These are phyloP conservation scores for Neurospora sp. DNA, from an alignment of 495 filamentous ascomycete species.

Conservation along the genomic window DNA sequence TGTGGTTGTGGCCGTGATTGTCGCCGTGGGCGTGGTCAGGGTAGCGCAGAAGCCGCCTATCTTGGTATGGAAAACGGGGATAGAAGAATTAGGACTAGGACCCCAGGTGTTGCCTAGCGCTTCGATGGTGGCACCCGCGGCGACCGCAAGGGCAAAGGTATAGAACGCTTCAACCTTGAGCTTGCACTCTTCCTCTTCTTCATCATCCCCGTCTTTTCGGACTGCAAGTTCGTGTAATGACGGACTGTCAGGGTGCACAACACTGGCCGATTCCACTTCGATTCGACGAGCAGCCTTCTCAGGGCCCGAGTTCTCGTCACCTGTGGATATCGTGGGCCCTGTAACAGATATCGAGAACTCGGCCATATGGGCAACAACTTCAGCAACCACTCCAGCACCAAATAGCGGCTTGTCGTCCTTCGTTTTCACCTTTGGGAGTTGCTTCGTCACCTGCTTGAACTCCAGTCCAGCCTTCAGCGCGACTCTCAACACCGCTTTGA, in stretches of 20 bases:
- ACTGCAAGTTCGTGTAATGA: background rate
- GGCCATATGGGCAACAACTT: conserved; percentile 39
- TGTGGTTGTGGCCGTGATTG: conserved; percentile 7
- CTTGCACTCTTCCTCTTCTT: conserved; percentile 28
- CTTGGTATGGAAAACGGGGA: conserved; percentile 44
- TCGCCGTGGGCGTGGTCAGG: conserved; percentile 13
- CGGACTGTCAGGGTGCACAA: background rate
- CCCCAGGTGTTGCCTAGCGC: conserved; percentile 34
- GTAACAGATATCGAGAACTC: conserved; percentile 44
- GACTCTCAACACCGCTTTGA: conserved; percentile 36
- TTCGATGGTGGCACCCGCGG: conserved; percentile 38
- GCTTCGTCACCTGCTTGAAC: conserved; percentile 5
- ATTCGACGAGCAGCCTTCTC: background rate
- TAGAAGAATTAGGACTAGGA: conserved; percentile 31
- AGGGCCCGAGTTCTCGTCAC: background rate
- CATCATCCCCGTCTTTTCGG: background rate
- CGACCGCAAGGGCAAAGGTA: conserved; percentile 38
- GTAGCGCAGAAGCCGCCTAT: conserved; percentile 35
- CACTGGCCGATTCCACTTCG: background rate
- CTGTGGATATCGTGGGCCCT: background rate
- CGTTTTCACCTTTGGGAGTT: background rate
- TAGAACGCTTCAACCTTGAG: conserved; percentile 37
- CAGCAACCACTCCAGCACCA: conserved; percentile 35
- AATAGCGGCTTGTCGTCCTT: conserved; percentile 1
- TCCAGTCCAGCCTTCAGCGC: conserved; percentile 35